Evolutionary conservation across 148 eudicot species (phyloP), one percentile per base, ranked within the genome.

Genomic region (Gaultheria prostrata): DNA sequence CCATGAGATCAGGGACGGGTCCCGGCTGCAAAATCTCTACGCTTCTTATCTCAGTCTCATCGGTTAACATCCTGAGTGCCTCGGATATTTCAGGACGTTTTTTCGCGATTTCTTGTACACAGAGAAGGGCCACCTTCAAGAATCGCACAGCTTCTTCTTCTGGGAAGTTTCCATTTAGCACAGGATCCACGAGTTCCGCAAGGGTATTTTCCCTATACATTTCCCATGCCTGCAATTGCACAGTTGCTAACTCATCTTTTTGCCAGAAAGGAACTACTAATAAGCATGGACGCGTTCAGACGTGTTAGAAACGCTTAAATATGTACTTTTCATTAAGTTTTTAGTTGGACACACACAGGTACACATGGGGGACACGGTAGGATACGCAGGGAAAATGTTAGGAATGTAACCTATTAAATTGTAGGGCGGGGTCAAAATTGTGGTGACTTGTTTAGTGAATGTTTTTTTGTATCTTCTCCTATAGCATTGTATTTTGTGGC

Each of bases 81-180:
- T 13, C 39, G n/a, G 98, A 89, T 92, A 94, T 94, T 72, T 33
- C 33, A 1, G 95, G 98, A 11, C 98, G 88, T 43, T 59, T 80
- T 8, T 80, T 83, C 20, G 93, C 72, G 4, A 50, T 87, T 84
- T 92, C 91, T 87, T 94, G 98, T 56, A 91, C 93, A 28, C 98
- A 92, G 1, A 94, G 90, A 76, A 94, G 89, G 35, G 93, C 95
- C 15, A 94, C 87, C 82, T 88, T 91, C 86, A 92, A 48, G 87
- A 90, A 89, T 2, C 80, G 76, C 26, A 83, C 24, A 9, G 92
- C 92, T 85, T 92, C 95, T 85, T 89, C 93, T 83, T 82, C 80
- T 0, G 84, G 82, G 63, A 86, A 89, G 15, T 85, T 88, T 24
- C 85, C 86, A 1, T 85, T 82, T 8, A 92, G 86, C 5, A 83